A percentile compares a stretch with the other conserved stretches of the same genome.
Conservation (phyloP, 2,329 filamentous ascomycete species). For the Fusarium zealandicum region DNA sequence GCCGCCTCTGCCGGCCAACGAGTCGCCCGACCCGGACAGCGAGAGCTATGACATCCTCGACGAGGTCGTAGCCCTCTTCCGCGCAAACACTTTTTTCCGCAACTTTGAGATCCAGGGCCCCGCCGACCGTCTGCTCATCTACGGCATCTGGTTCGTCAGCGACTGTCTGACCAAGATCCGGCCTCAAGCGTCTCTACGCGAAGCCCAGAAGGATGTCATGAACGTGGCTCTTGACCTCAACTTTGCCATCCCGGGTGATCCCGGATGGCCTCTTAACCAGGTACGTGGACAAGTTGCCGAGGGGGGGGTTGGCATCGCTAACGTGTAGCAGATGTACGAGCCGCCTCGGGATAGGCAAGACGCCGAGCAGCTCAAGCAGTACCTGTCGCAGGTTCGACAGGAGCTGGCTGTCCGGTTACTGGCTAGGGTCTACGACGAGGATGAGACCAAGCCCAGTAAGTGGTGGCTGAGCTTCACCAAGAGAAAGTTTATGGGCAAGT, state of each 20-base stretch:
- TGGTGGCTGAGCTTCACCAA: slow-evolving; percentile 99
- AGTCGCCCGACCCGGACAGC: slow-evolving; percentile 80
- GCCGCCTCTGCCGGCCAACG: slow-evolving; percentile 63
- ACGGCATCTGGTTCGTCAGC: slow-evolving; percentile 93
- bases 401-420: slow-evolving; percentile 85
- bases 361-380: slow-evolving; percentile 86
- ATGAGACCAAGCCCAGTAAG: slow-evolving; percentile 75
- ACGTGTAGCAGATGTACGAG: slow-evolving; percentile 75
- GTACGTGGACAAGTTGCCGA: slow-evolving; percentile 47
- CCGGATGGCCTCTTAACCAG: slow-evolving; percentile 92
- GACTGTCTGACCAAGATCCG: slow-evolving; percentile 90
- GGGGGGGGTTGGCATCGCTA: slow-evolving; percentile 6
- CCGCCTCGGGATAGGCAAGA: slow-evolving; percentile 85
- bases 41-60: slow-evolving; percentile 97
- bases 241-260: slow-evolving; percentile 94
- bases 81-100: slow-evolving; percentile 97
- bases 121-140: slow-evolving; percentile 92
- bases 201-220: slow-evolving; percentile 76
- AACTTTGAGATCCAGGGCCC: slow-evolving; percentile 99
- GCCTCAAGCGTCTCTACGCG: slow-evolving; percentile 68
- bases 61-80: slow-evolving; percentile 90
- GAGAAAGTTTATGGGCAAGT: slow-evolving; percentile 99
- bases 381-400: slow-evolving; percentile 90
- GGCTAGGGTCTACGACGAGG: slow-evolving; percentile 84
- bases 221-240: slow-evolving; percentile 91